Evolutionary conservation across 768 basidiomycete species (phyloP).

Genomic region (Lactarius deliciosus): DNA sequence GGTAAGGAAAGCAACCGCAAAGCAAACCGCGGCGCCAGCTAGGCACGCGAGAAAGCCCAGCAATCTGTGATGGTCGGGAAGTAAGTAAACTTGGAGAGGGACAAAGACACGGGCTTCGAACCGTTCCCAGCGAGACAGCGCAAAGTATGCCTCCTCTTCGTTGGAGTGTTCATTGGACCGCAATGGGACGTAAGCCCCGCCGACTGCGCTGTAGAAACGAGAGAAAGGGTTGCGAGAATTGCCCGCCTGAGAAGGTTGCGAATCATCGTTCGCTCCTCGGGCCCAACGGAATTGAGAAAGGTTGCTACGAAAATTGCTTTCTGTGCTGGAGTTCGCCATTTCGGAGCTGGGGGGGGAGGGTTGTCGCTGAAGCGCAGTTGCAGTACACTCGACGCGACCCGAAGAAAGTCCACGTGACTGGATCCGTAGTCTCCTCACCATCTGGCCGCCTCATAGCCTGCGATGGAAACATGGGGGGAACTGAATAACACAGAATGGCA

Average conservation of each 20-base stretch:
- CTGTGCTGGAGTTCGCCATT: conserved; percentile 34
- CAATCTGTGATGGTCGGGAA: conserved; percentile 48
- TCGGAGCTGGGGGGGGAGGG: not conserved
- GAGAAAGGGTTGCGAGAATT: conserved; percentile 63
- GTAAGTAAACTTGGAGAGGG: conserved; percentile 9
- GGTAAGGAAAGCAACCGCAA: conserved; percentile 86
- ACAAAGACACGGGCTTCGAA: conserved; percentile 35
- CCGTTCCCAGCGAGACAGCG: conserved; percentile 92
- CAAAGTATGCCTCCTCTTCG: conserved; percentile 96
- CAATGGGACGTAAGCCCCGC: conserved; percentile 86
- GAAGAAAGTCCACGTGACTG: not conserved
- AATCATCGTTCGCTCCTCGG: conserved; percentile 67
- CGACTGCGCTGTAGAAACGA: conserved; percentile 83
- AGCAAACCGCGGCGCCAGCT: conserved; percentile 89
- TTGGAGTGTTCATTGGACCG: conserved; percentile 78
- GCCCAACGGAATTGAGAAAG: conserved; percentile 90
- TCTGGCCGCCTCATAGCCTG: not conserved
- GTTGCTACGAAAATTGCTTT: conserved; percentile 70
- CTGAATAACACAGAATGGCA: conserved; percentile 60
- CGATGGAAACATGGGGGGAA: conserved; percentile 55
- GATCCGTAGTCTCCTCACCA: not conserved
- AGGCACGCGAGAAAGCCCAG: conserved; percentile 90
- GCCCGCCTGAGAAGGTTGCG: conserved; percentile 42
- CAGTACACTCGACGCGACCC: no score
- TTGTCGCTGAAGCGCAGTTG: not conserved